Evolutionary conservation across 2,329 filamentous ascomycete species (phyloP).

Genomic region (Phialophora tarda): DNA sequence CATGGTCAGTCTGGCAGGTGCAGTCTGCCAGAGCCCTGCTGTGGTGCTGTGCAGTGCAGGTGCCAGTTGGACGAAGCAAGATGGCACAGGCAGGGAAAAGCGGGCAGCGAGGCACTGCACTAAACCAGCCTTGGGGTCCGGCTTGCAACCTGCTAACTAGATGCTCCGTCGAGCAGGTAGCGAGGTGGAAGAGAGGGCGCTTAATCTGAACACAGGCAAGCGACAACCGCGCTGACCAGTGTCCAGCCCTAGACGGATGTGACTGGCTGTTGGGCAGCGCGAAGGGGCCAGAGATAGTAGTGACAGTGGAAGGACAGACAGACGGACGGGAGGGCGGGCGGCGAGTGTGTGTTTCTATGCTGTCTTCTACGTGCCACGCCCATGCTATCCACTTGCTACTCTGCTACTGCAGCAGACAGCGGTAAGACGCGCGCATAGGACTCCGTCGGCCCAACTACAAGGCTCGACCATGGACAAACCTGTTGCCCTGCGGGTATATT

Average conservation of each 20-base stretch:
- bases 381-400: slow-evolving; percentile 5
- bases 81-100: slow-evolving; percentile 13
- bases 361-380: slow-evolving; percentile 1
- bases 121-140: slow-evolving; percentile 3
- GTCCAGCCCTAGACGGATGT: neutral
- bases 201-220: slow-evolving; percentile 9
- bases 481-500: slow-evolving; percentile 8
- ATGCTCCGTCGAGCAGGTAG: neutral
- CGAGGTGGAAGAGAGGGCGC: slow-evolving; percentile 7
- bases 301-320: neutral
- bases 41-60: slow-evolving; percentile 1
- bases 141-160: neutral
- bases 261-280: slow-evolving; percentile 1
- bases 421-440: slow-evolving; percentile 11
- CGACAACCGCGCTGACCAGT: slow-evolving; percentile 16
- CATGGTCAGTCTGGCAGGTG: slow-evolving; percentile 30
- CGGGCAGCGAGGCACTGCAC: slow-evolving; percentile 5
- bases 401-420: slow-evolving; percentile 7
- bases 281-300: slow-evolving; percentile 17
- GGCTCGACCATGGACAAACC: slow-evolving; percentile 6
- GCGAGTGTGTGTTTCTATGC: slow-evolving; percentile 10
- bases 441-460: slow-evolving; percentile 2
- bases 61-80: slow-evolving; percentile 17
- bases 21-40: slow-evolving; percentile 2
- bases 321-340: neutral